Base-by-base conservation (phyloP, 768 basidiomycete genomes). In the Gautieria morchelliformis region DNA sequence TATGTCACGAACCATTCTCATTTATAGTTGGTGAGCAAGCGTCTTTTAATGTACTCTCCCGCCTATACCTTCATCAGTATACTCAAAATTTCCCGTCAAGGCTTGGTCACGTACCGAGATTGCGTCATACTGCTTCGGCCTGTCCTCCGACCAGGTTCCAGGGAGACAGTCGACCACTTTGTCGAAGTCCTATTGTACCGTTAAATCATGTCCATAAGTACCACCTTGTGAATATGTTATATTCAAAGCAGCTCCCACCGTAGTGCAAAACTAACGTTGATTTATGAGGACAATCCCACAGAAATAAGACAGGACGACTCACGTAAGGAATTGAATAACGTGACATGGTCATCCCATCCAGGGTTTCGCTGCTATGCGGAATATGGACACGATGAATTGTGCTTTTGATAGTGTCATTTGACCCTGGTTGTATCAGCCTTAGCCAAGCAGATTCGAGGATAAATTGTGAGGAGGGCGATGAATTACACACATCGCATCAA, bases 311-410 rank as follows among this genome's bases (percentile, higher is more conserved):
- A 24, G 33, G 33, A 20, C 19, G 7, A 66, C 78, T 59, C 59
- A 79, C 79, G 63, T 82, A 84, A 35, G 83, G 82, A 59, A 84
- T 83, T 0, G 82, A 83, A 62, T 81, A 83, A 27, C 83, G 70
- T 35, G 75, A 74, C 1, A 76, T 78, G 1, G 77, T 72, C 67
- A 75, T 74, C 5, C 65, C 69, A 44, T 67, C 67, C n/a, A 54
- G 58, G 30, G 24, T 61, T 20, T 44, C 56, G 40, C 11, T 32
- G 58, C 60, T 49, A 8, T 59, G 66, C 20, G 76, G 78, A 1
- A 75, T 72, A 39, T 75, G 70, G 4, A 83, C 80, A 19, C 80
- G 78, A 62, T 81, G 80, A 9, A 79, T 61, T 0, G 80, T 78
- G 64, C 79, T 81, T 61, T 72, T 70, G 35, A 79, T 75, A 1